Conservation (phyloP, 1,284 basidiomycete genomes). For the Ustilago sp. region DNA sequence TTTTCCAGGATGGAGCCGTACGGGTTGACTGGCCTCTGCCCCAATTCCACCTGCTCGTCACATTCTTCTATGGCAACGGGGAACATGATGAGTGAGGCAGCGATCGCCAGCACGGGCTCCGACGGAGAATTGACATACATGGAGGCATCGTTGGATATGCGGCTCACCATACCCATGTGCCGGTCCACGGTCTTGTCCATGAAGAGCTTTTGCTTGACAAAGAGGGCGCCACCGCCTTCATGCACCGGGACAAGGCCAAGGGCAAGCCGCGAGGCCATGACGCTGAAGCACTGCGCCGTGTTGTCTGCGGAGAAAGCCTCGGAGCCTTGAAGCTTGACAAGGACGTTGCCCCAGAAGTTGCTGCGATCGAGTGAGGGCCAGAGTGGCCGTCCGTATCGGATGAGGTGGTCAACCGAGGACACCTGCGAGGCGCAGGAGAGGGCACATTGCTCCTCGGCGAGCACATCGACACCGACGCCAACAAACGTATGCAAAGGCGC, state of each 20-base stretch:
- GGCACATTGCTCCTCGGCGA: not conserved
- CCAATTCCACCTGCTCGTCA: not conserved
- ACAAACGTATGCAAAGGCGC: not conserved
- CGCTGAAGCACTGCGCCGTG: not conserved
- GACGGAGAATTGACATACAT: slow-evolving; percentile 6
- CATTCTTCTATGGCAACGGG: not conserved
- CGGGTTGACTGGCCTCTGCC: not conserved
- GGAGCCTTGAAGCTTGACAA: slow-evolving; percentile 1
- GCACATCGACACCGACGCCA: not conserved
- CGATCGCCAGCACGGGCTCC: slow-evolving; percentile 15
- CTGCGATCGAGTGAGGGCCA: not conserved
- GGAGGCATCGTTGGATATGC: not conserved
- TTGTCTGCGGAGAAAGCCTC: not conserved
- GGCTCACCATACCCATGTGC: slow-evolving; percentile 16
- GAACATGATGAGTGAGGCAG: slow-evolving; percentile 19
- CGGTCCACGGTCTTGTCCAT: slow-evolving; percentile 1
- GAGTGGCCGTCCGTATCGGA: slow-evolving; percentile 11
- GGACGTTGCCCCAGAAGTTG: slow-evolving; percentile 7
- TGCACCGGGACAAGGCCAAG: slow-evolving; percentile 6
- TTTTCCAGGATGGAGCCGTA: slow-evolving; percentile 12
- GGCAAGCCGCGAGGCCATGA: slow-evolving; percentile 15
- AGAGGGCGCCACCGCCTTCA: not conserved
- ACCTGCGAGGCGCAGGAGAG: not conserved
- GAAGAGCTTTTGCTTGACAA: slow-evolving; percentile 1
- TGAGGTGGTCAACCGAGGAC: not conserved